Conservation (phyloP, 2,329 filamentous ascomycete species). For the Microdochium paspali region DNA sequence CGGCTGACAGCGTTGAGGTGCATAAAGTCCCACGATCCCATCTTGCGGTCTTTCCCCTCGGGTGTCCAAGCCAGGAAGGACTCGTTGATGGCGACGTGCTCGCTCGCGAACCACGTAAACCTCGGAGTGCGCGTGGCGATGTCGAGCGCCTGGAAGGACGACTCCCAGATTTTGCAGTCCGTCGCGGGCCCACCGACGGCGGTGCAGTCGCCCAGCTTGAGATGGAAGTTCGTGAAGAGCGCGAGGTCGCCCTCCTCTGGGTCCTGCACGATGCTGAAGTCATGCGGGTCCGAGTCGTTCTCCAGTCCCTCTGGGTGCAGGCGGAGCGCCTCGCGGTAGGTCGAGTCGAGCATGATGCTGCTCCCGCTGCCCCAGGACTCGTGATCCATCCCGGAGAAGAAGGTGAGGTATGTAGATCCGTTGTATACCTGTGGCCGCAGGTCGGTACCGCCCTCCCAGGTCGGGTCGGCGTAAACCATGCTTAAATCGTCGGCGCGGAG, state of each 20-base stretch:
- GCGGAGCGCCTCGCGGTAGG: not conserved
- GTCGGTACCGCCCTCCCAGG: not conserved
- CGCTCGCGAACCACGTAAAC: not conserved
- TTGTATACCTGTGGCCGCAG: slow-evolving; percentile 1
- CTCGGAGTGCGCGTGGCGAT: slow-evolving; percentile 4
- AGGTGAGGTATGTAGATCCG: slow-evolving; percentile 1
- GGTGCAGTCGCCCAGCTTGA: not conserved
- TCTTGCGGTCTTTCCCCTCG: not conserved
- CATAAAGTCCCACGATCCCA: slow-evolving; percentile 17
- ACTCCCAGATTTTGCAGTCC: not conserved
- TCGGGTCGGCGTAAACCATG: slow-evolving; percentile 1
- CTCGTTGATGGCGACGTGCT: not conserved
- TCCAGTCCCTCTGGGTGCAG: not conserved
- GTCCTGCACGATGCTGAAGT: slow-evolving; percentile 1
- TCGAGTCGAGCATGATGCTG: not conserved
- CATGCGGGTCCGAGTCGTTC: slow-evolving; percentile 3
- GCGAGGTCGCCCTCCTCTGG: not conserved
- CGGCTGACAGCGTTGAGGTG: slow-evolving; percentile 22
- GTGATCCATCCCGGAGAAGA: not conserved
- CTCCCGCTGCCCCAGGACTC: slow-evolving; percentile 1
- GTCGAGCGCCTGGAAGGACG: not conserved
- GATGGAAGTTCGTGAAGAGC: not conserved
- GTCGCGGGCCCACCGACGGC: not conserved
- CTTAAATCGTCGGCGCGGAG: slow-evolving; percentile 2
- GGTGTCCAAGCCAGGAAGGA: not conserved